phyloP scores from a whole-genome alignment of 192 early-diverging fungal genomes.

The Borealophlyctis nickersoniae region DNA sequence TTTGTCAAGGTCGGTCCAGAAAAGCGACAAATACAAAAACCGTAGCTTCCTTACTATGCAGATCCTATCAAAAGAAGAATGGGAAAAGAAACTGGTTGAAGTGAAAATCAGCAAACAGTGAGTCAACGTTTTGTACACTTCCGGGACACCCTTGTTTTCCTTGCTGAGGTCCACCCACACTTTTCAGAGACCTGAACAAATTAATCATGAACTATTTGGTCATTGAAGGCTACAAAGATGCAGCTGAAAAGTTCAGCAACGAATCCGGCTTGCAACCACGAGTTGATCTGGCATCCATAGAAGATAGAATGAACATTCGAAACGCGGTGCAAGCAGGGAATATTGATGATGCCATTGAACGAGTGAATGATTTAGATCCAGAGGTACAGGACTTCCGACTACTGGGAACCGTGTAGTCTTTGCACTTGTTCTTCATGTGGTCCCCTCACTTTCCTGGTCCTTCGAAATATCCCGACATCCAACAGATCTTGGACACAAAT shows the following conservation, averaged over 20 bases:
- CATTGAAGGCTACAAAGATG: constrained; percentile 98
- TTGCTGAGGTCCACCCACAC: not conserved
- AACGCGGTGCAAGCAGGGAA: constrained; percentile 87
- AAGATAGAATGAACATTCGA: constrained; percentile 93
- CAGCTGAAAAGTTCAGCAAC: constrained; percentile 90
- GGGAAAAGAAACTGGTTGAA: constrained; percentile 78
- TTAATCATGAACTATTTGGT: constrained; percentile 98
- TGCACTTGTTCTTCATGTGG: not conserved
- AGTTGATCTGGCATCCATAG: constrained; percentile 84
- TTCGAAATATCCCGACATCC: not conserved
- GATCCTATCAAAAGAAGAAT: constrained; percentile 60
- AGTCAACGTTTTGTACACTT: constrained; percentile 2
- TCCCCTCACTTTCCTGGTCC: not conserved
- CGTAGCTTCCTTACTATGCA: no score
- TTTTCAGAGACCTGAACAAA: constrained; percentile 80
- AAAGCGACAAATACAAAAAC: no score
- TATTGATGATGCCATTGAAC: constrained; percentile 89
- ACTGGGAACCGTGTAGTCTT: not conserved
- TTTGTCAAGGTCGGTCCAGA: no score
- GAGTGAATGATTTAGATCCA: constrained; percentile 98
- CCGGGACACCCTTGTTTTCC: not conserved
- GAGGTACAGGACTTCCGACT: constrained; percentile 59
- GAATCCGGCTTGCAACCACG: constrained; percentile 79
- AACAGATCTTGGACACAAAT: constrained; percentile 88
- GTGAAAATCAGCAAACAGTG: constrained; percentile 84